phyloP scores from a whole-genome alignment of 352 stramenopile species.

The Pythium folliculosum region DNA sequence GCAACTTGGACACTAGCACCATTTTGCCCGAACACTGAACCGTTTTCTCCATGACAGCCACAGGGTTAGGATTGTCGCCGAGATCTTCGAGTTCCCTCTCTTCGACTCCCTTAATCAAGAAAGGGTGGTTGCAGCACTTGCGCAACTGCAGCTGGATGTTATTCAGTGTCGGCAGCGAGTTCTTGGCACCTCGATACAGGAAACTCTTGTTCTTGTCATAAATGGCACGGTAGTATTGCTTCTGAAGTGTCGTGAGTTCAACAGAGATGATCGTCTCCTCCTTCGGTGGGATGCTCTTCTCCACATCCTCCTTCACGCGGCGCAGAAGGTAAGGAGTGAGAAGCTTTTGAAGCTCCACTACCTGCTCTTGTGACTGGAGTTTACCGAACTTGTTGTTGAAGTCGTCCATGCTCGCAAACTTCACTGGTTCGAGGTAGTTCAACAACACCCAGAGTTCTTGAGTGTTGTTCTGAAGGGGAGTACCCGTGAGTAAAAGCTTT shows the following conservation, averaged over 20 bases:
- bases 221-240: constrained; percentile 99
- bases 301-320: constrained; percentile 97
- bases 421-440: constrained; percentile 96
- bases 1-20: constrained; percentile 89
- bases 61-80: constrained; percentile 43
- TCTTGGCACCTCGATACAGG: constrained; percentile 89
- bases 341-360: constrained; percentile 93
- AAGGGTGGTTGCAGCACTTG: constrained; percentile 99
- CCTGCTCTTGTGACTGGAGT: constrained; percentile 92
- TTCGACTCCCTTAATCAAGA: constrained; percentile 96
- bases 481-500: constrained; percentile 96
- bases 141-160: constrained; percentile 99
- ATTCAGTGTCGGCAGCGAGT: constrained; percentile 91
- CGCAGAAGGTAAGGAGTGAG: constrained; percentile 95
- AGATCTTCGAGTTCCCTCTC: constrained; percentile 83
- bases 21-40: constrained; percentile 87
- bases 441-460: constrained; percentile 97
- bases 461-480: constrained; percentile 96
- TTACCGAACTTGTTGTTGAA: constrained; percentile 94
- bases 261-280: constrained; percentile 96
- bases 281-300: constrained; percentile 96
- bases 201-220: constrained; percentile 99
- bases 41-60: constrained; percentile 80
- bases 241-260: constrained; percentile 97
- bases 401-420: constrained; percentile 85